Evolutionary conservation across 2,329 filamentous ascomycete genomes (phyloP), one percentile per base, ranked within the genome.

Genomic region (Xylariaceae sp.): DNA sequence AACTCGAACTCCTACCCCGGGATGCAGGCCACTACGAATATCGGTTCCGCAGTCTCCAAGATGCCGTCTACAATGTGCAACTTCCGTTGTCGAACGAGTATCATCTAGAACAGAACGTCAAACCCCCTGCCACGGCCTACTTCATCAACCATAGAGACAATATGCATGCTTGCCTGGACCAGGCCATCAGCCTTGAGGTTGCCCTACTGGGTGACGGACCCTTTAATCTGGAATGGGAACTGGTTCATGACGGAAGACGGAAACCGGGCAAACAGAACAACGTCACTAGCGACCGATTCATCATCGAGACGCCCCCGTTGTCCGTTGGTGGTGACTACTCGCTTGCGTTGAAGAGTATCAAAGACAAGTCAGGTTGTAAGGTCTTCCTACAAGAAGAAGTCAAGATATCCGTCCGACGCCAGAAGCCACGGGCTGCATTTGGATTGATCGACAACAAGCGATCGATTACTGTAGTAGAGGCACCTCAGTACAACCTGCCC

Each of bases 151-250:
- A 79, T 6, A 77, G 80, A 17, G 77, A 79, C 44, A 76, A 76
- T 18, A 80, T 85, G 61, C 86, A 83, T 67, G 86, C 89, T 53
- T 99, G 94, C 71, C 88, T 97, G 57, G 91, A 94, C 61, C 88
- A 96, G 58, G 81, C 87, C 17, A 85, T 92, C 5, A 83, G 87
- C 37, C 84, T 94, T 34, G 85, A 90, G 58, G 85, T 97, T 45
- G 75, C 81, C 55, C 82, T 97, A 48, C 79, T 85, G 51, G 94
- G 95, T 48, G 92, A 97, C 68, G 82, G 87, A 15, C 94, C 95
- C 0, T 97, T 93, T 80, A 88, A 82, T 18, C 76, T 99, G 45
- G 92, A 97, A 71, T 99, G 96, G 77, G 94, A 97, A 74, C 78
- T 97, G 47, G 84, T 97, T 6, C 90, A 97, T 74, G 89, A 92